phyloP scores from a whole-genome alignment of 1,284 basidiomycete genomes.

The Heterobasidion occidentale region DNA sequence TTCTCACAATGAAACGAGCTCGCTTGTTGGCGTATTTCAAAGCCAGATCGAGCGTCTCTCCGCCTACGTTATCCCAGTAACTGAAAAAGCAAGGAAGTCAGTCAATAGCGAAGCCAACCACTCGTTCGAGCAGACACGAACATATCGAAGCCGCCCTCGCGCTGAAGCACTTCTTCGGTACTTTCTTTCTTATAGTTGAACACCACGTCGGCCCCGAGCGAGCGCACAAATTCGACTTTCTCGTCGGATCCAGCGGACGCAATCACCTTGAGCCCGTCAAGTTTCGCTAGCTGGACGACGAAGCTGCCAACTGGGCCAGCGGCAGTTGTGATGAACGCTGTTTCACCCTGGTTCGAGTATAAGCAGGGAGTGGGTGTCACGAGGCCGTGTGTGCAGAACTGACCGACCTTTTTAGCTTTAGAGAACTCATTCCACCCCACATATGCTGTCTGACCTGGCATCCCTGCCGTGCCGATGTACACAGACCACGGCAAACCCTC shows the following conservation, averaged over 20 bases:
- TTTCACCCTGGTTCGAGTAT: conserved; percentile 34
- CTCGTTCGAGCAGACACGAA: not conserved
- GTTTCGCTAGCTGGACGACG: conserved; percentile 2
- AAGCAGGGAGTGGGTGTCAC: not conserved
- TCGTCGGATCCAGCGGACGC: not conserved
- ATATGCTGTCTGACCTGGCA: conserved; percentile 34
- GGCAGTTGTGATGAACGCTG: conserved; percentile 45
- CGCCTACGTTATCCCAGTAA: conserved; percentile 56
- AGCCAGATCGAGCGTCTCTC: conserved; percentile 54
- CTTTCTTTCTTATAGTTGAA: not conserved
- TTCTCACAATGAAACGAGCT: conserved; percentile 41
- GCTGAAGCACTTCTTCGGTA: not conserved
- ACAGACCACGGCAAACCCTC: conserved; percentile 34
- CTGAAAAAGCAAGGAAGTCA: conserved; percentile 18
- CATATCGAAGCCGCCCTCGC: not conserved
- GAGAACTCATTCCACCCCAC: conserved; percentile 27
- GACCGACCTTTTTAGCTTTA: conserved; percentile 28
- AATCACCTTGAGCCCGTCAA: not conserved
- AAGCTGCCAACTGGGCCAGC: conserved; percentile 38
- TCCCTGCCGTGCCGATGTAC: conserved; percentile 41
- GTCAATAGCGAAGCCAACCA: not conserved
- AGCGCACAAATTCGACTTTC: not conserved
- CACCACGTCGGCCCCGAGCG: not conserved
- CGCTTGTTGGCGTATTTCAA: conserved; percentile 39
- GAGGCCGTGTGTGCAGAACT: not conserved